Base-by-base conservation (phyloP, 495 filamentous ascomycete species). In the Penicillium bialowiezense region DNA sequence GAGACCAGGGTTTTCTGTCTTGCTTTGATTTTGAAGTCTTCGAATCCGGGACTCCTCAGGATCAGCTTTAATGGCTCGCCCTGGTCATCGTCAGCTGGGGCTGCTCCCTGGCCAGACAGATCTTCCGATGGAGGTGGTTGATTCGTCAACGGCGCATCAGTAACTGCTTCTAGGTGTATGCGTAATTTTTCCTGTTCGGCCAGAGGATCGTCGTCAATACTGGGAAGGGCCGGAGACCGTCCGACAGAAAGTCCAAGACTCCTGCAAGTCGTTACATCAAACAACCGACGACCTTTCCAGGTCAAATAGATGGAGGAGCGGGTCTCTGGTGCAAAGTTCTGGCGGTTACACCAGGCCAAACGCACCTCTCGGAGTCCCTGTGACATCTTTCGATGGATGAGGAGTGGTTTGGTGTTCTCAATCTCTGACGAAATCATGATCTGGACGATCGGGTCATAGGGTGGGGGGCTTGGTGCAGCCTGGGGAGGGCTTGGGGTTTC, bases 391-490 rank as follows among this genome's bases (percentile, higher is more conserved):
- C 86, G 81, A n/a, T 76, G 77, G 34, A 90, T 78, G 34, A 90
- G 73, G 28, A 93, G 56, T 1, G 84, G 74, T 24, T 72, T 77
- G 0, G 86, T 82, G 24, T 78, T 75, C 2, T 72, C 61, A 20
- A 93, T 78, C n/a, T 70, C 65, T 1, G 87, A 87, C 6, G 79
- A 79, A 41, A 92, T 83, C n/a, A 93, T 72, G 41, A 95, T 84
- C 38, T 82, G 68, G 10, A 91, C 74, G n/a, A 78, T 59, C 37
- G 75, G 70, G 19, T 76, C 63, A 55, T 71, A 50, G 12, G 21
- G 28, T n/a, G 53, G 31, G 10, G 42, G 39, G 4, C 23, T 6
- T 23, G 52, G 17, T 24, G 44, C 15, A 13, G 15, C 19, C 21
- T 39, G 44, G 28, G 14, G 48, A 19, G 26, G 26, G 10, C 18